A percentile compares a stretch with the other conserved stretches of the same genome.
phyloP scores from a whole-genome alignment of 352 stramenopile genomes.

The Phytophthora hibernalis region DNA sequence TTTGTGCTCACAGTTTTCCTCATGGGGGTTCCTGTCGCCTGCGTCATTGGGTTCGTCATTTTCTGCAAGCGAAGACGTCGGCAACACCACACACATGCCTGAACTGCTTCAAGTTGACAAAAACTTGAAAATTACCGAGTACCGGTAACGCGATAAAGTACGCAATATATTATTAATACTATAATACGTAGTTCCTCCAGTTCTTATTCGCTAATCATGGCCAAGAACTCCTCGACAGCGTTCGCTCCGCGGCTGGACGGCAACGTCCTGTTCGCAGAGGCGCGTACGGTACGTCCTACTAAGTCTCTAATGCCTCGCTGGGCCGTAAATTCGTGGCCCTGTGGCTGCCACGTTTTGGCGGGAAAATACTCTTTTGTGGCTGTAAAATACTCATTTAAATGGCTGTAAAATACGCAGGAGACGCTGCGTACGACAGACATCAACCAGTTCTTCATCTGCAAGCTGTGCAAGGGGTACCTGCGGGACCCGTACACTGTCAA shows the following conservation, averaged over 20 bases:
- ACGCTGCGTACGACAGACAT: slow-evolving; percentile 54
- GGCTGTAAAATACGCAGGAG: slow-evolving; percentile 37
- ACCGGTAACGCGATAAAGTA: background rate
- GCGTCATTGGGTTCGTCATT: slow-evolving; percentile 34
- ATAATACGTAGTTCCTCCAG: too few relatives aligned
- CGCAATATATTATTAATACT: background rate
- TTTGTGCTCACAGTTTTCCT: slow-evolving; percentile 36
- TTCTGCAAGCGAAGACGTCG: slow-evolving; percentile 16
- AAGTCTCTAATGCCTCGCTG: too few relatives aligned
- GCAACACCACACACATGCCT: slow-evolving; percentile 15
- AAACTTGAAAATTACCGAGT: background rate
- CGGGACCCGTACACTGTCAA: slow-evolving; percentile 75
- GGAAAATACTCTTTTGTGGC: slow-evolving; percentile 21
- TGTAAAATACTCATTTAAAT: slow-evolving; percentile 23
- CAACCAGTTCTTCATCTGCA: slow-evolving; percentile 69
- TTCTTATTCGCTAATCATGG: slow-evolving; percentile 13
- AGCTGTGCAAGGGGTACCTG: slow-evolving; percentile 74
- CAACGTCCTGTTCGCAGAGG: background rate
- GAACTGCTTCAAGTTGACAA: background rate
- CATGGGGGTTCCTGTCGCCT: slow-evolving; percentile 30
- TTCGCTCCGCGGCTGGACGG: slow-evolving; percentile 28
- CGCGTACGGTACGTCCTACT: background rate
- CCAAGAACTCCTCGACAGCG: slow-evolving; percentile 22
- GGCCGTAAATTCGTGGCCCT: too few relatives aligned
- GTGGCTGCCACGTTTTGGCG: slow-evolving; percentile 1